A percentile compares a stretch with the other conserved stretches of the same genome.
Evolutionary conservation across 2,329 filamentous ascomycete genomes (phyloP).

Genomic region (Fusarium paranaense): DNA sequence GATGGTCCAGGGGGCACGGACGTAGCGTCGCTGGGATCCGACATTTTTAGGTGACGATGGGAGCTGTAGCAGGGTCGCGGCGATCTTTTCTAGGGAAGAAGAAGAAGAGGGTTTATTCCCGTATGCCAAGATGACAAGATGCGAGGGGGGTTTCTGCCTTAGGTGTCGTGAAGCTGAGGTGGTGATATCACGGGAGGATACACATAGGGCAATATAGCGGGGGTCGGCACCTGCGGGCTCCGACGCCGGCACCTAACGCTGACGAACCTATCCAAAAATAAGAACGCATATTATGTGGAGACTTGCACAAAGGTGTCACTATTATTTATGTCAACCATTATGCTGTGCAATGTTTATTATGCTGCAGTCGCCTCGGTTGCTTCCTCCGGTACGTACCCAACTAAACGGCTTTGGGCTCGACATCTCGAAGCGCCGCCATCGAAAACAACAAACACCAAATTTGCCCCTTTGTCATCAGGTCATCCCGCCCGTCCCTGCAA

Average conservation of each 20-base stretch:
- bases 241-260: neutral
- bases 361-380: neutral
- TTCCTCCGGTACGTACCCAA: constrained; percentile 1
- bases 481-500: neutral
- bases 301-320: neutral
- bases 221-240: neutral
- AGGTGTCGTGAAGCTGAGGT: neutral
- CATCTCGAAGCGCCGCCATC: neutral
- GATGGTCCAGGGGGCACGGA: neutral
- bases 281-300: neutral
- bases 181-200: constrained; percentile 1
- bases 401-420: neutral
- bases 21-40: neutral
- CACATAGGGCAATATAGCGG: neutral
- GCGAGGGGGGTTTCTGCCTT: neutral
- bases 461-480: neutral
- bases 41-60: neutral
- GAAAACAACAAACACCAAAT: neutral
- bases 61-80: neutral
- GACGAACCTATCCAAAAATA: neutral
- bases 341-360: neutral
- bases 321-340: neutral
- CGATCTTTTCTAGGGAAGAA: neutral
- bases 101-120: neutral
- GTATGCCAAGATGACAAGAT: neutral